Conservation (phyloP, 1,139 yeast genomes). For the Starmera stellimalicola region DNA sequence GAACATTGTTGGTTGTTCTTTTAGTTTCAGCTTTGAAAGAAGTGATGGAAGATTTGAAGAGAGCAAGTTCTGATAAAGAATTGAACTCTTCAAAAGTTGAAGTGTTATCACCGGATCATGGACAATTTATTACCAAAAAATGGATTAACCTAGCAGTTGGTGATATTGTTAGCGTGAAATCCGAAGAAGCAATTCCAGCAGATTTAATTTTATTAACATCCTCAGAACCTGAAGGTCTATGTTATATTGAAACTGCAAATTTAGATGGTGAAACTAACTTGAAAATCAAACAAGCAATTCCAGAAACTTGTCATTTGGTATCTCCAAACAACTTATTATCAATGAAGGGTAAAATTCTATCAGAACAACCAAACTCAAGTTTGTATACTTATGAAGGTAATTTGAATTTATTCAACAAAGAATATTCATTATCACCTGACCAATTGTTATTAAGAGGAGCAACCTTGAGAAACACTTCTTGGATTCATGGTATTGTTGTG, state of each 20-base stretch:
- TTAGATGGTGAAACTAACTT: constrained; percentile 96
- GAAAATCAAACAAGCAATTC: constrained; percentile 81
- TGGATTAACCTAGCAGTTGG: constrained; percentile 94
- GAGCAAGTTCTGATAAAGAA: constrained; percentile 84
- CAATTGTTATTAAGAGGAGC: constrained; percentile 93
- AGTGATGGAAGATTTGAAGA: constrained; percentile 79
- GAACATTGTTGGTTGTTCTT: constrained; percentile 77
- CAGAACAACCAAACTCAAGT: constrained; percentile 93
- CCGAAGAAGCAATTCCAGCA: constrained; percentile 93
- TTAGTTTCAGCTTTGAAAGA: constrained; percentile 90
- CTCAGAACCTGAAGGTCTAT: constrained; percentile 96
- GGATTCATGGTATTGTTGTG: constrained; percentile 90
- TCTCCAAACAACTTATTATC: constrained; percentile 53
- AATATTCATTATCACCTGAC: constrained; percentile 76
- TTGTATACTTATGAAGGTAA: constrained; percentile 94
- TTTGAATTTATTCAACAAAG: constrained; percentile 46
- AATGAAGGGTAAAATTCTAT: constrained; percentile 48
- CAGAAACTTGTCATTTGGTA: constrained; percentile 68
- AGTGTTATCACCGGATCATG: constrained; percentile 53
- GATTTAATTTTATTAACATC: constrained; percentile 79
- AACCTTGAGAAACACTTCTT: constrained; percentile 84
- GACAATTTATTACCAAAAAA: constrained; percentile 53
- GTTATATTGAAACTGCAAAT: constrained; percentile 96
- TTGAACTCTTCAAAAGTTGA: constrained; percentile 70
- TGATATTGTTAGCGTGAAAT: constrained; percentile 74